Conservation (phyloP, 2,329 filamentous ascomycete genomes). For the Penicillium sp. region DNA sequence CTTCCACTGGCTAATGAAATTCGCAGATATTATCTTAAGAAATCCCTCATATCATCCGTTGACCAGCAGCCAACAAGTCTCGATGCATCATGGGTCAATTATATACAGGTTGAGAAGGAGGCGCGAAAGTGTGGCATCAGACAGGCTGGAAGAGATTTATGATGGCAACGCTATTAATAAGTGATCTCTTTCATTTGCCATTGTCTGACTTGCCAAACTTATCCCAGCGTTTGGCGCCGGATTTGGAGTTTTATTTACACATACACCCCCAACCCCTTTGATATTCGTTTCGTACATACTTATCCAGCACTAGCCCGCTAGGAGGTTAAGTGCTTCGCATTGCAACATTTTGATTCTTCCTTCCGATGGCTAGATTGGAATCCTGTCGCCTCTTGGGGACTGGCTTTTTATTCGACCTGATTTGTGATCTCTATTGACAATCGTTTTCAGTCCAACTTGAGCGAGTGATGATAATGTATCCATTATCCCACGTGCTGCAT, state of each 20-base stretch:
- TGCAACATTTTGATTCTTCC: slow-evolving; percentile 1
- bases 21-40: neutral
- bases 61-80: neutral
- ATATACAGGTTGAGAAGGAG: neutral
- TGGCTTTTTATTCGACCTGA: neutral
- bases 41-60: neutral
- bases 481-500: neutral
- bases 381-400: neutral
- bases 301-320: neutral
- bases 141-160: neutral
- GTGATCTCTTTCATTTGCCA: neutral
- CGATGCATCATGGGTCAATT: neutral
- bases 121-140: slow-evolving; percentile 3
- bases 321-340: neutral
- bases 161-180: too few species aligned
- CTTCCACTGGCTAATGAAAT: neutral
- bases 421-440: slow-evolving; percentile 5
- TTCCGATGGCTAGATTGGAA: neutral
- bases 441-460: slow-evolving; percentile 9
- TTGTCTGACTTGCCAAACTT: neutral
- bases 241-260: slow-evolving; percentile 8
- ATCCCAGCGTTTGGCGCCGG: slow-evolving; percentile 7
- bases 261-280: neutral
- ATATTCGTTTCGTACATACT: neutral
- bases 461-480: neutral